Evolutionary conservation across 495 filamentous ascomycete species (phyloP), one percentile per base, ranked within the genome.

Genomic region (Echria macrotheca): DNA sequence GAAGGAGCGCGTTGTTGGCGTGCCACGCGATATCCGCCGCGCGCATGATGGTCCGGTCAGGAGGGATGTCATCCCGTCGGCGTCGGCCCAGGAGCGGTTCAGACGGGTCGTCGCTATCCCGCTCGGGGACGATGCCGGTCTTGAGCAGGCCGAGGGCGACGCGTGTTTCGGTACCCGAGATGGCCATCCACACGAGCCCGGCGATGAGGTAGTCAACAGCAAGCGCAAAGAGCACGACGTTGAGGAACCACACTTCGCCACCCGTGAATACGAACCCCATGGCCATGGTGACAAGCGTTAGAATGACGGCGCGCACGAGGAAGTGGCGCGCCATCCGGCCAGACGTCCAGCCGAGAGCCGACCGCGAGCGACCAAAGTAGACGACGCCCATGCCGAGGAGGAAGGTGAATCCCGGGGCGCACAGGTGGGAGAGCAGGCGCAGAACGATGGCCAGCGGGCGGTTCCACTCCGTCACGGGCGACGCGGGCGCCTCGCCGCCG

Each of bases 341-440:
- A 3, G 47, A 41, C 11, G 51, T 35, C 65, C 65, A 68, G 3
- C 55, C 57, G 0, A 62, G 54, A 9, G 50, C 57, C 6, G 55
- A 53, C 10, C 65, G 56, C 19, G 65, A 67, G 15, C 51, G 43
- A 2, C 59, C 47, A 26, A 68, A 66, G 44, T 67, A 65, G 1
- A 58, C 65, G 6, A 67, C 48, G 26, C 65, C 65, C 53, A 68
- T 65, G n/a, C 65, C 65, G 5, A 68, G 59, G 8, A 68, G 50
- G 29, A 68, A 67, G 5, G 58, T 65, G 35, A 66, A 67, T 9
- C 65, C 65, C 9, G 65, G 65, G 10, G 61, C 65, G 47, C 63
- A 68, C 31, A 67, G 55, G 41, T 68, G 64, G 0, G 59, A 56
- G 7, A 68, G 48, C 9, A 55, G 60, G 9, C 65, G 59, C n/a